These are phyloP conservation scores for Euphorbia peplus DNA, from an alignment of 345 rosid genomes.

Conservation along the genomic window DNA sequence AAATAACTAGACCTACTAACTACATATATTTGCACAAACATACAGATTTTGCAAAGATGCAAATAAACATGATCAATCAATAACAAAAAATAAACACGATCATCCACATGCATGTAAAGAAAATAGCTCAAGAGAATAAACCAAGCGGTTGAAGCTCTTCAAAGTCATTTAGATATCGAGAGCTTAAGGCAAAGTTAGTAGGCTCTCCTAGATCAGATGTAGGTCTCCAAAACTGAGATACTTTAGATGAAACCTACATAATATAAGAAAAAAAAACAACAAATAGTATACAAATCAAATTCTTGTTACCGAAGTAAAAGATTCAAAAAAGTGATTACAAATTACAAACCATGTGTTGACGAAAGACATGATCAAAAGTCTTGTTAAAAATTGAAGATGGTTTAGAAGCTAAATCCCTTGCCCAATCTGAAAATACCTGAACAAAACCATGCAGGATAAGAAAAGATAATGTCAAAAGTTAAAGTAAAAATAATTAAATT, in stretches of 20 bases:
- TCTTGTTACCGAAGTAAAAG: conserved; percentile 7
- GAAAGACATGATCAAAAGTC: conserved; percentile 72
- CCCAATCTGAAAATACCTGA: conserved; percentile 72
- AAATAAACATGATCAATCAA: background rate
- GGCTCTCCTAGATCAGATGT: conserved; percentile 51
- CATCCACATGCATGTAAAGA: background rate
- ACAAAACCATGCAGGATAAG: conserved; percentile 16
- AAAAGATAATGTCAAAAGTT: conserved; percentile 20
- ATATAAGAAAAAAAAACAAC: conserved; percentile 8
- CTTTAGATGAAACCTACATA: conserved; percentile 60
- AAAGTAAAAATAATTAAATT: background rate
- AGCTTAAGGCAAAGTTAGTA: conserved; percentile 51
- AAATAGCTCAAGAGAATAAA: conserved; percentile 18
- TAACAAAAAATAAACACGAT: background rate
- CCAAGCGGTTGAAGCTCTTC: conserved; percentile 94
- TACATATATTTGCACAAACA: background rate
- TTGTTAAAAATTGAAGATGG: conserved; percentile 57
- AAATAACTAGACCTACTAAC: background rate
- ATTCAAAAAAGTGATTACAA: conserved; percentile 3
- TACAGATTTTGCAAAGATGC: background rate
- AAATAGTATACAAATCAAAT: conserved; percentile 12
- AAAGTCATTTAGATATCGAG: conserved; percentile 90
- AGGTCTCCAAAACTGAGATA: conserved; percentile 89
- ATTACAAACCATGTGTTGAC: conserved; percentile 54
- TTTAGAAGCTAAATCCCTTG: conserved; percentile 64